Percentiles rank a stretch among this genome's conserved stretches.
Conservation (phyloP, 2,329 filamentous ascomycete genomes). For the Aspergillus quadrilineatus region DNA sequence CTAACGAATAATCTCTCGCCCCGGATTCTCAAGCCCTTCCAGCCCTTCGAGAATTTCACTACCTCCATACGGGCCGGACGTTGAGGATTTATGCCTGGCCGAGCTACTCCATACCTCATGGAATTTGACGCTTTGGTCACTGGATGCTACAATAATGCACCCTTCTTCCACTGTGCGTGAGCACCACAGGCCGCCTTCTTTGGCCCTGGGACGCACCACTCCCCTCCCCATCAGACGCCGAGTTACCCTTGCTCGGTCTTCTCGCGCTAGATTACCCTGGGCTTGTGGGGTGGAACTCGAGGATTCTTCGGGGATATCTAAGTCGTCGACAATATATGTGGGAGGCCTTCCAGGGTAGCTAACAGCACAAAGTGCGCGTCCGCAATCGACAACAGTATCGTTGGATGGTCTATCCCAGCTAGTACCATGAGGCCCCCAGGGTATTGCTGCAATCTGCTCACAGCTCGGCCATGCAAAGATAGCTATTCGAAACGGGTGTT, state of each 20-base stretch:
- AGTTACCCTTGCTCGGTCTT: conserved; percentile 4
- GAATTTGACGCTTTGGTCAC: conserved; percentile 90
- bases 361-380: conserved; percentile 76
- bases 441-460: conserved; percentile 77
- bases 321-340: conserved; percentile 21
- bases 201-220: conserved; percentile 33
- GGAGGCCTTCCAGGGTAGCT: conserved; percentile 69
- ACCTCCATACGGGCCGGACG: conserved; percentile 68
- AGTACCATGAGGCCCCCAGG: conserved; percentile 65
- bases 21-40: conserved; percentile 67
- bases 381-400: conserved; percentile 35
- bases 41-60: conserved; percentile 82
- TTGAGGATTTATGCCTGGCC: conserved; percentile 53
- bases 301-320: conserved; percentile 15
- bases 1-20: conserved; percentile 64
- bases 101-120: conserved; percentile 86
- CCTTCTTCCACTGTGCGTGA: conserved; percentile 65
- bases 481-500: conserved; percentile 84
- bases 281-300: conserved; percentile 13
- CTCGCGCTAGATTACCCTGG: conserved; percentile 6
- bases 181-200: conserved; percentile 57
- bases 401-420: conserved; percentile 29
- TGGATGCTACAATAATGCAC: conserved; percentile 87
- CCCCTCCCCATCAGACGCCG: conserved; percentile 21
- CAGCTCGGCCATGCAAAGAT: conserved; percentile 95